A percentile compares a stretch with the other conserved stretches of the same genome.
These are phyloP conservation scores for Phascolomyces articulosus DNA, from an alignment of 371 early-diverging fungal genomes.

Conservation along the genomic window DNA sequence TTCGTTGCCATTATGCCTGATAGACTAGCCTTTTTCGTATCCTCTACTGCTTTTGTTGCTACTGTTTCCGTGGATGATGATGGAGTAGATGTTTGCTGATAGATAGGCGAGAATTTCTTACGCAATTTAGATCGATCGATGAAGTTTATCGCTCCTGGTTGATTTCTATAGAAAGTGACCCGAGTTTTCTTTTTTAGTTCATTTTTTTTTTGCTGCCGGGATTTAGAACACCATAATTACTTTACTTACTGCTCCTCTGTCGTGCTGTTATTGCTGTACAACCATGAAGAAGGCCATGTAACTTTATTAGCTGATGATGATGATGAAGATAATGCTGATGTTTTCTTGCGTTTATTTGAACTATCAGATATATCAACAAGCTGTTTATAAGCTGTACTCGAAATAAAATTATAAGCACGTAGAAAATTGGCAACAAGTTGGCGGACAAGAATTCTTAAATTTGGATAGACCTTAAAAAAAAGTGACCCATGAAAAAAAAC, in stretches of 20 bases:
- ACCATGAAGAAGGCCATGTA: not conserved
- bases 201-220: too few relatives aligned
- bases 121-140: slow-evolving; percentile 2
- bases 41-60: too few relatives aligned
- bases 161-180: not conserved
- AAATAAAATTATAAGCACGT: slow-evolving; percentile 10
- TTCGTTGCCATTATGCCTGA: too few relatives aligned
- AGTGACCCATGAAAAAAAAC: too few relatives aligned
- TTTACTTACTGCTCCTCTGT: not conserved
- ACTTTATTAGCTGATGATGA: not conserved
- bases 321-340: too few relatives aligned
- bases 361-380: not conserved
- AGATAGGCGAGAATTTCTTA: not conserved
- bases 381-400: slow-evolving; percentile 2
- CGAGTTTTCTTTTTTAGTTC: not conserved
- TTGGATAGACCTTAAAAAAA: slow-evolving; percentile 7
- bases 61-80: not conserved
- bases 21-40: too few relatives aligned
- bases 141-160: not conserved
- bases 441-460: slow-evolving; percentile 3
- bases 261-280: not conserved
- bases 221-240: not conserved
- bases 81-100: not conserved
- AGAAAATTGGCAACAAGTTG: slow-evolving; percentile 11
- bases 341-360: not conserved